Evolutionary conservation across 2,329 filamentous ascomycete genomes (phyloP), one percentile per base, ranked within the genome.

Genomic region (Chalaropsis ovoidea): DNA sequence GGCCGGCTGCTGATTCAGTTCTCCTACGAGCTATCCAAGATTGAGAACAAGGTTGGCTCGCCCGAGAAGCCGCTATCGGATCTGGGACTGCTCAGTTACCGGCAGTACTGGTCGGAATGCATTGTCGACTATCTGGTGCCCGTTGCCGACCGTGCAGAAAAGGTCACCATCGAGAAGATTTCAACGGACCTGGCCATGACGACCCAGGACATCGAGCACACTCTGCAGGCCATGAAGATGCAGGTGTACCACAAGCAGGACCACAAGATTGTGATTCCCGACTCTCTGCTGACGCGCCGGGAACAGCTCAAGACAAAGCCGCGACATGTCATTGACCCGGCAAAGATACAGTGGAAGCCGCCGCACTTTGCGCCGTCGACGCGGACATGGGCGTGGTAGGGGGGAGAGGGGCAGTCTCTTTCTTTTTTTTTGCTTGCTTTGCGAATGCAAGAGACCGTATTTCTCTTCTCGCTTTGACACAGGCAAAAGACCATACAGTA

Each of bases 11-110:
- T 99, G 66, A 99, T 99, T 71, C 91, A 95, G 70, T 97, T 99
- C 76, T 96, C 90, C 4, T 99, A 99, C 76, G 93, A 97, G 73
- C 85, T 99, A 35, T 94, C 89, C 72, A 95, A 93, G 75, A 90
- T 95, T 67, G 95, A 99, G 77, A 88, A 87, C 70, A 97, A 96
- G 76, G 84, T 96, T 6, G 95, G 95, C 1, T 96, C 91, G 8
- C 95, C 94, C 0, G 94, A 99, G 74, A 99, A 99, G 75, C 94
- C 94, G 0, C 83, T 99, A 1, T 95, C 90, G 43, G 94, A 99
- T 81, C 75, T 99, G 66, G 94, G 94, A 69, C 80, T 99, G 19
- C 79, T 99, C 35, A 92, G 93, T 71, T 99, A 99, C 75, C 86
- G 94, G 62, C 93, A 96, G 69, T 99, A 96, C 76, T 99, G 94